These are phyloP conservation scores for Dioszegia crocea DNA, from an alignment of 768 basidiomycete species.

Conservation along the genomic window DNA sequence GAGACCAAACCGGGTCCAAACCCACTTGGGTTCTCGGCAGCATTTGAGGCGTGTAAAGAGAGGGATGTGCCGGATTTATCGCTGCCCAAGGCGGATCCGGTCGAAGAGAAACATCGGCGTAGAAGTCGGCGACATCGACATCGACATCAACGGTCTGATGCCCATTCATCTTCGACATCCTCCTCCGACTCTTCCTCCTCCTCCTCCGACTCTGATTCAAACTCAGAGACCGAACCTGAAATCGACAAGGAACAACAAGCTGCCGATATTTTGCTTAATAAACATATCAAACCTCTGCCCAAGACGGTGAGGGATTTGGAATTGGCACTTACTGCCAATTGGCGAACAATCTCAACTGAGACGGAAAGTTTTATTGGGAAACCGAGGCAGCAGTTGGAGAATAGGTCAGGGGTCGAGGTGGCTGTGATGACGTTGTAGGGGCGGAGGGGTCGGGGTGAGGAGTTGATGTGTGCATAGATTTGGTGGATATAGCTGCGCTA, in stretches of 20 bases:
- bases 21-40: conserved; percentile 19
- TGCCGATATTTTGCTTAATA: background rate
- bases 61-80: conserved; percentile 5
- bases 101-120: background rate
- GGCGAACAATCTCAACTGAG: conserved; percentile 26
- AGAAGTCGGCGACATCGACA: background rate
- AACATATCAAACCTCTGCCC: conserved; percentile 14
- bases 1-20: conserved; percentile 21
- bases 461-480: background rate
- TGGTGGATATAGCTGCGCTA: no score
- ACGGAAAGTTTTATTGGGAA: conserved; percentile 22
- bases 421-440: conserved; percentile 29
- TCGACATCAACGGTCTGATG: background rate
- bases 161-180: background rate
- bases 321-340: conserved; percentile 32
- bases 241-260: background rate
- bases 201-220: background rate
- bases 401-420: conserved; percentile 36
- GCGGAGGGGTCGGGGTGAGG: background rate
- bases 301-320: conserved; percentile 33
- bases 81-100: background rate
- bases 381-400: conserved; percentile 38
- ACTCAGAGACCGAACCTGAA: background rate
- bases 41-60: conserved; percentile 12
- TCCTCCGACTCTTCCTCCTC: background rate